Evolutionary conservation across 2,329 filamentous ascomycete species (phyloP).

Genomic region (Fusarium temperatum): DNA sequence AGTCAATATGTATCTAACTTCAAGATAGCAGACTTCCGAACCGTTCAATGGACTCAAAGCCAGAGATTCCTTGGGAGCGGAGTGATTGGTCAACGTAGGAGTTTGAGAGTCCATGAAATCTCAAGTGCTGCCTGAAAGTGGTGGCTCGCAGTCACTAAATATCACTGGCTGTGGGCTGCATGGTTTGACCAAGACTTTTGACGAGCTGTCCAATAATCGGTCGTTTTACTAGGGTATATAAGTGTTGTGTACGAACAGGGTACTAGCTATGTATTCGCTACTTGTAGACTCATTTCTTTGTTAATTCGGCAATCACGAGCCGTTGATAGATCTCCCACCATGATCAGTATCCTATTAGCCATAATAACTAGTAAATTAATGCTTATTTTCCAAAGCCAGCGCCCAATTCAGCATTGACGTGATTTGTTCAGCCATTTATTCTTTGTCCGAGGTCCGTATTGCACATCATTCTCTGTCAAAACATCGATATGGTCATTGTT

Average conservation of each 20-base stretch:
- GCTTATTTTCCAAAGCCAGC: accelerated
- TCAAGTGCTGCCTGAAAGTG: neutral
- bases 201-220: neutral
- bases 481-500: neutral
- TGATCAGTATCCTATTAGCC: accelerated
- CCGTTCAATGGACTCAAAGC: accelerated
- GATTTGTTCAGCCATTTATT: neutral
- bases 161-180: neutral
- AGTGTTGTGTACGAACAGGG: neutral
- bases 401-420: no score
- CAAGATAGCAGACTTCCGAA: neutral
- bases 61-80: accelerated
- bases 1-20: neutral
- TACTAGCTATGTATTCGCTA: neutral
- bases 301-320: no score
- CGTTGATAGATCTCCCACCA: accelerated
- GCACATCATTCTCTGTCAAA: neutral
- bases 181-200: neutral
- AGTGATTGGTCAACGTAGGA: neutral
- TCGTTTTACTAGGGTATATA: neutral
- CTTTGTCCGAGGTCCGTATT: neutral
- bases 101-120: neutral
- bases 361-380: accelerated
- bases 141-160: neutral
- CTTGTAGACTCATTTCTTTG: neutral